Conservation (phyloP, 1,139 yeast species). For the Wickerhamomyces sp. region DNA sequence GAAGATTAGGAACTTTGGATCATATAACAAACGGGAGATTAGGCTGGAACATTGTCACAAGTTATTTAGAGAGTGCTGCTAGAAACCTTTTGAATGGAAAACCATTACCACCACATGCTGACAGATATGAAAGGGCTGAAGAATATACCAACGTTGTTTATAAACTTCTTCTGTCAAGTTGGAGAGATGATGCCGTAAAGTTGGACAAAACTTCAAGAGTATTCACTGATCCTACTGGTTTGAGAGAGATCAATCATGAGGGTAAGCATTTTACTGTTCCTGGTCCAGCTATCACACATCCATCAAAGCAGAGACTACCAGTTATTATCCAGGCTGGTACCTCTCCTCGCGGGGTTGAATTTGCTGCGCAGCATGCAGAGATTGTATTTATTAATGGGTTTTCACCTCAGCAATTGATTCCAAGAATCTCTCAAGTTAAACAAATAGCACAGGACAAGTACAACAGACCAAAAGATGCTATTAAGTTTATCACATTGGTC, state of each 20-base stretch:
- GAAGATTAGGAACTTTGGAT: constrained; percentile 38
- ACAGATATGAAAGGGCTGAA: constrained; percentile 34
- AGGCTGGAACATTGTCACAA: constrained; percentile 41
- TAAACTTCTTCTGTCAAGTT: constrained; percentile 33
- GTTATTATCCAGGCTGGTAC: constrained; percentile 40
- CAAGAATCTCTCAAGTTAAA: constrained; percentile 3
- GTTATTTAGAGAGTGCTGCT: constrained; percentile 33
- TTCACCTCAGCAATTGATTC: constrained; percentile 7
- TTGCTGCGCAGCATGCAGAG: constrained; percentile 39
- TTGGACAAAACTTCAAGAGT: constrained; percentile 27
- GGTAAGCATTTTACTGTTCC: constrained; percentile 36
- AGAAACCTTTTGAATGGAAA: constrained; percentile 31
- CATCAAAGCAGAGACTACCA: constrained; percentile 39
- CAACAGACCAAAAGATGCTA: constrained; percentile 17
- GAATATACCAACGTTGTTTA: constrained; percentile 36
- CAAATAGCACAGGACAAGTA: constrained; percentile 13
- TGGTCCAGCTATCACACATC: constrained; percentile 35
- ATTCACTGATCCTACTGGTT: constrained; percentile 30
- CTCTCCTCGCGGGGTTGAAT: constrained; percentile 34
- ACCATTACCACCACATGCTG: constrained; percentile 34
- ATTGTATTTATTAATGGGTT: constrained; percentile 30
- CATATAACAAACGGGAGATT: constrained; percentile 38
- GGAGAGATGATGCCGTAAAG: constrained; percentile 39
- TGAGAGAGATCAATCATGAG: constrained; percentile 32
- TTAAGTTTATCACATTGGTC: constrained; percentile 25